phyloP scores from a whole-genome alignment of 2,329 filamentous ascomycete species.

The Venturia carpophila region DNA sequence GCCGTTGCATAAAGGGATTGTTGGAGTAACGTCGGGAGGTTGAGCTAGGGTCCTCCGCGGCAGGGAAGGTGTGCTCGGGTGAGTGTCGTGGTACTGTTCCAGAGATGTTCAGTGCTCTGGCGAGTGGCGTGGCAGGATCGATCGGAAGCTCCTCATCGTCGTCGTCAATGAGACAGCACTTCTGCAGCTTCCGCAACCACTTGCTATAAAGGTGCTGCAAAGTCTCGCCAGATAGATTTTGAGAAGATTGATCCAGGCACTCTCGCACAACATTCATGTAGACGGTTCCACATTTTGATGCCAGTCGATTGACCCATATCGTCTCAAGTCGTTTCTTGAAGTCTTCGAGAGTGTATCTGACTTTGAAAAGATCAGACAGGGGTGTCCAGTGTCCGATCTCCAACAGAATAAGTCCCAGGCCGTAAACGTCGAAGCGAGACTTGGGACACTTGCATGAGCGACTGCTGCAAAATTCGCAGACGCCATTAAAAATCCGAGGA shows the following conservation, averaged over 20 bases:
- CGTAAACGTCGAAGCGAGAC: constrained; percentile 56
- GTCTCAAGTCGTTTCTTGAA: constrained; percentile 58
- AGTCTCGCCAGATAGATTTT: constrained; percentile 6
- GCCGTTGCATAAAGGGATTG: constrained; percentile 14
- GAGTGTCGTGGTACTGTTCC: constrained; percentile 6
- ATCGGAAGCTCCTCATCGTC: constrained; percentile 5
- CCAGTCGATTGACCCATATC: constrained; percentile 56
- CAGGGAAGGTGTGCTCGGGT: constrained; percentile 11
- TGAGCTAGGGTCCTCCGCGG: background rate
- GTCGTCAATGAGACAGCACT: constrained; percentile 20
- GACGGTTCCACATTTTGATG: constrained; percentile 61
- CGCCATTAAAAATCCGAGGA: constrained; percentile 23
- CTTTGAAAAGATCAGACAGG: constrained; percentile 50
- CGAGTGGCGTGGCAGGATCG: background rate
- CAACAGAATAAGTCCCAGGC: constrained; percentile 62
- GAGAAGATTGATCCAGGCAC: constrained; percentile 44
- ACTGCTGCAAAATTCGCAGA: constrained; percentile 14
- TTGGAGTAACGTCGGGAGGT: background rate
- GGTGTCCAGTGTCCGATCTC: constrained; percentile 71
- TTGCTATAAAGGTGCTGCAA: constrained; percentile 3
- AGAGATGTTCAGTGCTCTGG: constrained; percentile 9
- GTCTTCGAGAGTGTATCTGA: constrained; percentile 51
- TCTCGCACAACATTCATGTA: constrained; percentile 69
- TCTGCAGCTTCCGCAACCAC: constrained; percentile 21
- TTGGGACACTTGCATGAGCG: constrained; percentile 30